Conservation (phyloP, 768 basidiomycete species). For the Suillus placidus region DNA sequence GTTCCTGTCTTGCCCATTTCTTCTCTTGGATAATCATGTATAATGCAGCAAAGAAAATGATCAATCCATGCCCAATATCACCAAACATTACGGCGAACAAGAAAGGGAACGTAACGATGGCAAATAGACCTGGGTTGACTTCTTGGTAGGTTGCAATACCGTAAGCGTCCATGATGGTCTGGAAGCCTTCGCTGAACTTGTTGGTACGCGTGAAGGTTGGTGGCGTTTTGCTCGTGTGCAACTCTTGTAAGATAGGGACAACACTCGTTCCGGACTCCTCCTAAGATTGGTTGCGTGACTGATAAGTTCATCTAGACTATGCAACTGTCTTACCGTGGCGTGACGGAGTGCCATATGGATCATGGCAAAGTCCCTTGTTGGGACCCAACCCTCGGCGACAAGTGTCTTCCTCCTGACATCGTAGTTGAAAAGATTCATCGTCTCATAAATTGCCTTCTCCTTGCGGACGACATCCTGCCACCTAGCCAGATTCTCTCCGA, state of each 20-base stretch:
- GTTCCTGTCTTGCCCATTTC: slow-evolving; percentile 68
- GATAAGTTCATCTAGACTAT: slow-evolving; percentile 4
- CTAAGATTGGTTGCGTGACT: slow-evolving; percentile 25
- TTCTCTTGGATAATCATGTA: slow-evolving; percentile 89
- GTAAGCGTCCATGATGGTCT: slow-evolving; percentile 97
- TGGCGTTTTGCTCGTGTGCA: slow-evolving; percentile 87
- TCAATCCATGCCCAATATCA: slow-evolving; percentile 93
- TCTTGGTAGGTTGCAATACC: slow-evolving; percentile 95
- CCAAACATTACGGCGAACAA: slow-evolving; percentile 99
- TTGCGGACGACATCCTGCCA: slow-evolving; percentile 96
- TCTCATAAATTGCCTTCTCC: slow-evolving; percentile 96
- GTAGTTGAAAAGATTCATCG: slow-evolving; percentile 93
- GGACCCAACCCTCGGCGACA: slow-evolving; percentile 97
- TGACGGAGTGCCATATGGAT: slow-evolving; percentile 88
- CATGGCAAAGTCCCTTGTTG: slow-evolving; percentile 82
- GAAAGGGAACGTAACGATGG: slow-evolving; percentile 94
- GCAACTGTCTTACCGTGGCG: slow-evolving; percentile 67
- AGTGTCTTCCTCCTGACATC: slow-evolving; percentile 93
- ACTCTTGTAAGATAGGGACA: slow-evolving; percentile 89
- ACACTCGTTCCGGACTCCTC: slow-evolving; percentile 93
- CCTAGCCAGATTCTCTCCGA: slow-evolving; percentile 82
- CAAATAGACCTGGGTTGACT: slow-evolving; percentile 94
- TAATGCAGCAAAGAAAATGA: slow-evolving; percentile 75
- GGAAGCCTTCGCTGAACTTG: slow-evolving; percentile 96
- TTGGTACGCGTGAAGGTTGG: slow-evolving; percentile 95